These are phyloP conservation scores for Boletellus emodensis DNA, from an alignment of 768 basidiomycete genomes.

Conservation along the genomic window DNA sequence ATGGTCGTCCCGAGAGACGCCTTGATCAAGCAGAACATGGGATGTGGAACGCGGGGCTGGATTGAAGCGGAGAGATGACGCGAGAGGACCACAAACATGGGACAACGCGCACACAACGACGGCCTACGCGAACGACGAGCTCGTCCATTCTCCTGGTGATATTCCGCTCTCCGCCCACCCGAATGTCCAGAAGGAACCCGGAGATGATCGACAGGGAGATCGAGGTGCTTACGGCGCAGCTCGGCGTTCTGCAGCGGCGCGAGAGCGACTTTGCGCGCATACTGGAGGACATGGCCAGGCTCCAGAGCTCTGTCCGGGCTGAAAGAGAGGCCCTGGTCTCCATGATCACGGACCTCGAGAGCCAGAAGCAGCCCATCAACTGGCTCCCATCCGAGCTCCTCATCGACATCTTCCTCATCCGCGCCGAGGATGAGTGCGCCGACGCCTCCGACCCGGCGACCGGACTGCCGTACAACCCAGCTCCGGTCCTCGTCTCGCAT, in stretches of 20 bases:
- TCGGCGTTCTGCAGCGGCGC: slow-evolving; percentile 33
- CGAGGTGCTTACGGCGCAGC: slow-evolving; percentile 35
- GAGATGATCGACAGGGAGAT: slow-evolving; percentile 36
- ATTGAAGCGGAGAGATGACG: not conserved
- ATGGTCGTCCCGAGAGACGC: no score
- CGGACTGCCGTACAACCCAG: slow-evolving; percentile 28
- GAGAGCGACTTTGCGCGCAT: slow-evolving; percentile 41
- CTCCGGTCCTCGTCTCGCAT: slow-evolving; percentile 43
- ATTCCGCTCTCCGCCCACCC: not conserved
- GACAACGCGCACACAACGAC: not conserved
- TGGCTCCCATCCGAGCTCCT: slow-evolving; percentile 51
- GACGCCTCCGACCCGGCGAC: slow-evolving; percentile 22
- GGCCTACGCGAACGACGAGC: not conserved
- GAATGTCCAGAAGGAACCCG: slow-evolving; percentile 20
- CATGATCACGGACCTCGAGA: slow-evolving; percentile 34
- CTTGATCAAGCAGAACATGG: no score
- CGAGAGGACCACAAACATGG: not conserved
- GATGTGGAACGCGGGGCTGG: no score
- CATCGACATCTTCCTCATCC: slow-evolving; percentile 39
- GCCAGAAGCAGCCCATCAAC: slow-evolving; percentile 43
- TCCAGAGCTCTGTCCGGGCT: slow-evolving; percentile 33
- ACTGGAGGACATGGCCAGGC: slow-evolving; percentile 37
- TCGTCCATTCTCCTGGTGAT: not conserved
- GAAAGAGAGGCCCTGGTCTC: slow-evolving; percentile 33
- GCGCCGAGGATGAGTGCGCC: slow-evolving; percentile 22